phyloP scores from a whole-genome alignment of 371 early-diverging fungal genomes.

The Syncephalastrum monosporum region DNA sequence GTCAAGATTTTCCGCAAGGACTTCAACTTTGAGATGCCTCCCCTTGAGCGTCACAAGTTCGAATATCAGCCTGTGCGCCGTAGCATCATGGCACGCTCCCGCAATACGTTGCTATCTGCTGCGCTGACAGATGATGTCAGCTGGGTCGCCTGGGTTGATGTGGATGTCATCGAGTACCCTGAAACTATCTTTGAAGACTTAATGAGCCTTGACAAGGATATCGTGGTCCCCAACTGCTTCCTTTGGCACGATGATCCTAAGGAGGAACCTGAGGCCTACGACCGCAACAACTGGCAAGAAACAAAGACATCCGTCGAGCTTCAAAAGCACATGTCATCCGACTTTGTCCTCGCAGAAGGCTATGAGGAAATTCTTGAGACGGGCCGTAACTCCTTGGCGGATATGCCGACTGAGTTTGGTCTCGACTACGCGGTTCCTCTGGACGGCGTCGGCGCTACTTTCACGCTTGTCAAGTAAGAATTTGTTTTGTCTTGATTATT shows the following conservation, averaged over 20 bases:
- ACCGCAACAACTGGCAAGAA: slow-evolving; percentile 67
- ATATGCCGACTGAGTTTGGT: slow-evolving; percentile 32
- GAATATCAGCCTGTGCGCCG: slow-evolving; percentile 36
- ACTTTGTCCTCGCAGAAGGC: slow-evolving; percentile 35
- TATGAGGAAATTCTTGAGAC: slow-evolving; percentile 9
- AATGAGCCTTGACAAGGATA: slow-evolving; percentile 45
- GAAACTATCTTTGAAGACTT: slow-evolving; percentile 48
- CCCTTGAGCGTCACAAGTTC: slow-evolving; percentile 8
- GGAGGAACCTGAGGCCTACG: slow-evolving; percentile 38
- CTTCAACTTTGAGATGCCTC: slow-evolving; percentile 21
- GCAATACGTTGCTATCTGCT: slow-evolving; percentile 47
- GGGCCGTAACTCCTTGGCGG: slow-evolving; percentile 31
- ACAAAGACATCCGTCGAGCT: slow-evolving; percentile 45
- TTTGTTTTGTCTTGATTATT: too few species aligned
- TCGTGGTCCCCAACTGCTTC: slow-evolving; percentile 58
- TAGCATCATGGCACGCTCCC: slow-evolving; percentile 49
- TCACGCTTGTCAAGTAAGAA: slow-evolving; percentile 20
- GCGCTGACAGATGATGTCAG: slow-evolving; percentile 37
- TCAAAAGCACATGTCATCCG: slow-evolving; percentile 38
- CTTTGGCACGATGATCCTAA: slow-evolving; percentile 18
- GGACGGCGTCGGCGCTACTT: slow-evolving; percentile 45
- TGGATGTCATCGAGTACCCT: slow-evolving; percentile 47
- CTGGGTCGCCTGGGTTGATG: slow-evolving; percentile 59
- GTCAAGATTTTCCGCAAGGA: slow-evolving; percentile 45
- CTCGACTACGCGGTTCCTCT: slow-evolving; percentile 40